Conservation (phyloP, 2,329 filamentous ascomycete species). For the Lecanoromycetidae sp. region DNA sequence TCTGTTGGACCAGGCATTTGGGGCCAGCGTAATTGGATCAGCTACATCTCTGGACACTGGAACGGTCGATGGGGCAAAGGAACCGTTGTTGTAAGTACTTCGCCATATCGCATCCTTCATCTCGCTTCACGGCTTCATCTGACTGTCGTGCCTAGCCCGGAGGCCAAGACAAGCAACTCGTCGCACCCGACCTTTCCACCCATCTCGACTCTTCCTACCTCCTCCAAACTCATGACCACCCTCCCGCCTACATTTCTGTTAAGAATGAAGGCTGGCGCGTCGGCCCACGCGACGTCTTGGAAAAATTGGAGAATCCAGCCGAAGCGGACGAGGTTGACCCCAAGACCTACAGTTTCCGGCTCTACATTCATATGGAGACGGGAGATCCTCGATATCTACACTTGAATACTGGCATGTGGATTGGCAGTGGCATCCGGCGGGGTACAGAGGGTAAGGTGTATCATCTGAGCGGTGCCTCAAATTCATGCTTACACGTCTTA, state of each 20-base stretch:
- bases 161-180: constrained; percentile 38
- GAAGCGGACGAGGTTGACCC: constrained; percentile 37
- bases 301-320: constrained; percentile 34
- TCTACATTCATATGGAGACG: constrained; percentile 38
- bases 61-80: constrained; percentile 41
- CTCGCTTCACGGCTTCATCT: not conserved
- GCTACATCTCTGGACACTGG: constrained; percentile 40
- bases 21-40: constrained; percentile 41
- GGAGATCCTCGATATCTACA: constrained; percentile 39
- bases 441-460: constrained; percentile 32
- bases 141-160: constrained; percentile 30
- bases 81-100: constrained; percentile 34
- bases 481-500: not conserved
- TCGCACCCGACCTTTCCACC: constrained; percentile 37
- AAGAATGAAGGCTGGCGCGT: constrained; percentile 38
- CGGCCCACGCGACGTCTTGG: constrained; percentile 36
- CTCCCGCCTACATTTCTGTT: constrained; percentile 37
- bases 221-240: constrained; percentile 40
- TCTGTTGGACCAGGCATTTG: constrained; percentile 35
- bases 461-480: not conserved
- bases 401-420: constrained; percentile 39
- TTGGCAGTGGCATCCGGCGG: constrained; percentile 37
- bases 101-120: not conserved
- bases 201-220: constrained; percentile 33
- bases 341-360: constrained; percentile 37